These are phyloP conservation scores for Colletotrichum brevisporum DNA, from an alignment of 2,329 filamentous ascomycete species.

Conservation along the genomic window DNA sequence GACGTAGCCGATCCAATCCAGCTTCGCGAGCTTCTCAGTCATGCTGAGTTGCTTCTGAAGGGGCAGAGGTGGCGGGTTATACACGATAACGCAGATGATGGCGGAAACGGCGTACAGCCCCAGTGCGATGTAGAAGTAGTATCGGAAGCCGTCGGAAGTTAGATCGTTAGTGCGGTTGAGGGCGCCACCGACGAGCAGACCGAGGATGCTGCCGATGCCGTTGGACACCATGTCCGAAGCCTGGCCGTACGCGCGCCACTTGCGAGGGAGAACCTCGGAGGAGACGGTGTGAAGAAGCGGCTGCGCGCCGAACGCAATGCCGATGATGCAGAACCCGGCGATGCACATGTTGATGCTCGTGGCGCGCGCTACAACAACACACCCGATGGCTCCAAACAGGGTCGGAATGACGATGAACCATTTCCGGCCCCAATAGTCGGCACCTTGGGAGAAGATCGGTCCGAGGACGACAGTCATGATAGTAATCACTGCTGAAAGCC, in stretches of 20 bases:
- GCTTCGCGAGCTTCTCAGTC: slow-evolving; percentile 50
- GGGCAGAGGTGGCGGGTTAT: slow-evolving; percentile 50
- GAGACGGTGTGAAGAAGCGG: slow-evolving; percentile 55
- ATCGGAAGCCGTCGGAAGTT: slow-evolving; percentile 52
- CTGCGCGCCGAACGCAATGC: slow-evolving; percentile 54
- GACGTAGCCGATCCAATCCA: slow-evolving; percentile 57
- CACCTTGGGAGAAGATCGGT: slow-evolving; percentile 55
- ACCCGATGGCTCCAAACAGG: slow-evolving; percentile 51
- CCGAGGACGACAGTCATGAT: slow-evolving; percentile 45
- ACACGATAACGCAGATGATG: slow-evolving; percentile 47
- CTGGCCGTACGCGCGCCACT: slow-evolving; percentile 50
- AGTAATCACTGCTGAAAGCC: slow-evolving; percentile 53
- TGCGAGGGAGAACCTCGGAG: slow-evolving; percentile 53
- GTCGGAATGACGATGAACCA: slow-evolving; percentile 56
- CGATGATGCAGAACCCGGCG: slow-evolving; percentile 53
- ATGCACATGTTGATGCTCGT: slow-evolving; percentile 53
- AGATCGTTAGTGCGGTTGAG: slow-evolving; percentile 49
- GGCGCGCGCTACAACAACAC: slow-evolving; percentile 53
- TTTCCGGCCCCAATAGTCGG: slow-evolving; percentile 59
- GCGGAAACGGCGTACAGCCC: slow-evolving; percentile 47
- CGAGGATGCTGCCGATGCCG: slow-evolving; percentile 56
- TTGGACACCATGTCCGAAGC: slow-evolving; percentile 50
- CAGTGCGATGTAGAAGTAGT: slow-evolving; percentile 53
- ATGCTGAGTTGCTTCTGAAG: slow-evolving; percentile 47
- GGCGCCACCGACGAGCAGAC: slow-evolving; percentile 52